Evolutionary conservation across 2,329 filamentous ascomycete genomes (phyloP), one percentile per base, ranked within the genome.

Genomic region (Penicillium rolfsii): DNA sequence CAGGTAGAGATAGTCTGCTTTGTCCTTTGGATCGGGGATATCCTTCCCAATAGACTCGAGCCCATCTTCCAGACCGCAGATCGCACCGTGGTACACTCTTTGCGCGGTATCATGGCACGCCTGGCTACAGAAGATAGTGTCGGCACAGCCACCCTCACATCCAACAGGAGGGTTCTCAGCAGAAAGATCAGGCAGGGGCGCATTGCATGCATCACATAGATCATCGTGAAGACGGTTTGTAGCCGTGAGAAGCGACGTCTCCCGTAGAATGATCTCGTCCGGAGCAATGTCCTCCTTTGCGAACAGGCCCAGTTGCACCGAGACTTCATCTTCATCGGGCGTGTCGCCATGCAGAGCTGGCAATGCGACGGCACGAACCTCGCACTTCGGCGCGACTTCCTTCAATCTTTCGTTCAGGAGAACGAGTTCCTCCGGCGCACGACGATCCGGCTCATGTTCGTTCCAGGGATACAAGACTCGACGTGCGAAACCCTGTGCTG

Each of bases 151-250:
- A 40, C 65, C 67, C 26, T 81, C 76, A 67, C 85, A 88, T 2
- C 78, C 73, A 6, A 82, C 76, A 5, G 80, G 73, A 1, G 73
- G 73, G 1, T 69, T 68, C 4, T 64, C 61, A 9, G 74, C 69
- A 0, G 71, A 76, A 38, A 91, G 78, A 0, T 83, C 82, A 0
- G 90, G 91, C 5, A 96, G 83, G 26, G 87, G 85, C 7, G 85
- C 83, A 69, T 92, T 92, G 75, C 94, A 98, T 14, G 93, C 93
- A 76, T 98, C 94, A 76, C 94, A 98, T 33, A 94, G 84, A 4
- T 90, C 84, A 64, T 96, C 93, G 73, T 96, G 92, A 12, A 95
- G 84, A 33, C 92, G 88, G 73, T 95, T 95, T 68, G 94, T 95
- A 49, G 91, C 93, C 1, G 93, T 97, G 43, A 99, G 81, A 7